Base-by-base conservation (phyloP, 2,329 filamentous ascomycete genomes). In the Fusarium agapanthi region DNA sequence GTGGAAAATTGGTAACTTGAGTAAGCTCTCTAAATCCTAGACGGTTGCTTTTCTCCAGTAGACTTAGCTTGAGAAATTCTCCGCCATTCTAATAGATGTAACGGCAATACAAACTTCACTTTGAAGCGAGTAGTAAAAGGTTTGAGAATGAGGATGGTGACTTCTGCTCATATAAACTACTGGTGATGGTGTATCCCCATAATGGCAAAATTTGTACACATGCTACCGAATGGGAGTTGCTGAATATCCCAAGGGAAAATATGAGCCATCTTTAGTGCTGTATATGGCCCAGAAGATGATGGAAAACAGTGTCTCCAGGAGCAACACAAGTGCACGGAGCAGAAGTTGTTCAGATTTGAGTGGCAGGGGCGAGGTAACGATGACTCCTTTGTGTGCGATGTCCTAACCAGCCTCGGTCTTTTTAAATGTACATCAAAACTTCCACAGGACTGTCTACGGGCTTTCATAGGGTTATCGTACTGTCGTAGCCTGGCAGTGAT, bases 141-240 rank as follows among this genome's bases (percentile, higher is more conserved):
- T 40, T 40, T 14, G 8, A 40, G 12, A 40, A 40, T 22, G 37
- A 22, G 37, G 7, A 22, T 22, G 1, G 13, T 1, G 37, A 8
- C 20, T 5, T 13, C 5, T 7, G 20, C 37, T 40, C 7, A 22
- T 7, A 22, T 5, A 40, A 0, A 10, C 35, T 40, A 12, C 12
- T 40, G 20, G 20, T 40, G 1, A 22, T 40, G 20, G 20, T 6
- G 1, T 22, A 13, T 1, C 14, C 0, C 37, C 20, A 40, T 22
- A 0, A 40, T 37, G 11, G 35, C 18, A 1, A 37, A 20, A 1
- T 37, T 6, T 4, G 35, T 37, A 11, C 35, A 37, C 5, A 37
- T 10, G 18, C 18, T 18, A 20, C 18, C 2, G 7, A 13, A 20
- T 0, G 7, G 20, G 37, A 8, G 37, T 0, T 22, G 0, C 18